phyloP scores from a whole-genome alignment of 768 basidiomycete genomes.

The Sporobolomyces pararoseus region DNA sequence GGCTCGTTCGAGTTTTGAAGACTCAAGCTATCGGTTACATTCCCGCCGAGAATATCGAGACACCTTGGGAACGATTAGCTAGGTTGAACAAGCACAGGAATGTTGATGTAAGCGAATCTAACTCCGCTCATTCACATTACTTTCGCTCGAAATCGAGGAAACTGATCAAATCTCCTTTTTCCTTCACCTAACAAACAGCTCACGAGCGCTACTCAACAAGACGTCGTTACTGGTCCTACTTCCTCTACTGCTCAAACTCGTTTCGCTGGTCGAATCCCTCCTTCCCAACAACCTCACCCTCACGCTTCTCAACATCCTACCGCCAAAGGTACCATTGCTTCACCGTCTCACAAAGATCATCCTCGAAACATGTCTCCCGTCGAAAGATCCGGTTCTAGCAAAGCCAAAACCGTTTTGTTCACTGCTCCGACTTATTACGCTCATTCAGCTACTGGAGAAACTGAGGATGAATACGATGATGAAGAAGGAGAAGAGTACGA shows the following conservation, averaged over 20 bases:
- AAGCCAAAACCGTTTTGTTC: conserved; percentile 61
- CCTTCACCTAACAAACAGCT: no score
- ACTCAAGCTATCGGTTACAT: conserved; percentile 99
- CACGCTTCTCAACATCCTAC: conserved; percentile 50
- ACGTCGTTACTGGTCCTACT: conserved; percentile 57
- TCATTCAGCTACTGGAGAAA: conserved; percentile 49
- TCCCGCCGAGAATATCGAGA: conserved; percentile 98
- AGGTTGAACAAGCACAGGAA: conserved; percentile 95
- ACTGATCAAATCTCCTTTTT: no score
- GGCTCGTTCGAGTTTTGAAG: conserved; percentile 97
- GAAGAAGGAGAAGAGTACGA: conserved; percentile 58
- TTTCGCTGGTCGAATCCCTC: conserved; percentile 39
- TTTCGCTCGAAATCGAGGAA: no score
- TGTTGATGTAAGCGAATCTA: conserved; percentile 68
- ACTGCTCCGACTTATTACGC: conserved; percentile 57
- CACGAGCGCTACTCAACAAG: conserved; percentile 68
- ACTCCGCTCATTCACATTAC: not conserved
- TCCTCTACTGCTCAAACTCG: conserved; percentile 39
- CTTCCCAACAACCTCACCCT: conserved; percentile 40
- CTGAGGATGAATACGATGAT: conserved; percentile 57
- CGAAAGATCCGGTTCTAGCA: conserved; percentile 20
- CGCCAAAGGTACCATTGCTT: conserved; percentile 52
- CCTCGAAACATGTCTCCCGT: conserved; percentile 40
- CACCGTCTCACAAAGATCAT: conserved; percentile 42
- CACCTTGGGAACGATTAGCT: conserved; percentile 91